Base-by-base conservation (phyloP, 2,329 filamentous ascomycete genomes). In the Emergomyces pasteurianus region DNA sequence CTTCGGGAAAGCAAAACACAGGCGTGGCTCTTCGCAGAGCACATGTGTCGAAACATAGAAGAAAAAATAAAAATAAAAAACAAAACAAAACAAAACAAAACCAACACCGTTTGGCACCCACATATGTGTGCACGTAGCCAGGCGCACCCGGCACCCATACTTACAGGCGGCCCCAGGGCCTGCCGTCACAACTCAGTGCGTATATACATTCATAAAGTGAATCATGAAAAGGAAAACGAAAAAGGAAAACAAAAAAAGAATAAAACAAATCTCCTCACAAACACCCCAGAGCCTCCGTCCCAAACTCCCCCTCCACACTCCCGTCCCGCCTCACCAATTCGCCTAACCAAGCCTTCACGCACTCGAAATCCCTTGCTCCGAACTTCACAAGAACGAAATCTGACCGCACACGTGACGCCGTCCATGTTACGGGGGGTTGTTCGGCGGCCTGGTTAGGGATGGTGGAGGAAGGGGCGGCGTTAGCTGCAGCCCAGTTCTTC, bases 331-430 rank as follows among this genome's bases (percentile, higher is more conserved):
- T 75, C 54, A 96, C 76, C 83, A 96, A 88, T 7, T 80, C 80
- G 10, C 85, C 84, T 61, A 97, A 80, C 90, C 92, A 97, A 54
- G 82, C 77, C 65, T 89, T 84, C 3, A 87, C 91, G 31, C 86
- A 87, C 72, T 97, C 91, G 28, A 96, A 87, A 52, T 86, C 87
- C 60, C 80, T 81, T 1, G 92, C 89, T 1, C 89, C 90, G 72
- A 97, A 95, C 73, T 97, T 97, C 66, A 97, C 87, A 31, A 96
- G 81, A 3, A 94, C 87, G 69, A 92, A 96, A 3, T 90, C 87
- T 18, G 70, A 73, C 59, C 91, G 82, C 40, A 95, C 85, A 31
- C 81, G 82, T 16, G 91, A 89, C 14, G 88, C 89, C 31, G 90
- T 92, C 90, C 91, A 96, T 3, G 92, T 78, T 3, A 95, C 73